Conservation (phyloP, 768 basidiomycete genomes). For the Strobilomyces echinocephalus region DNA sequence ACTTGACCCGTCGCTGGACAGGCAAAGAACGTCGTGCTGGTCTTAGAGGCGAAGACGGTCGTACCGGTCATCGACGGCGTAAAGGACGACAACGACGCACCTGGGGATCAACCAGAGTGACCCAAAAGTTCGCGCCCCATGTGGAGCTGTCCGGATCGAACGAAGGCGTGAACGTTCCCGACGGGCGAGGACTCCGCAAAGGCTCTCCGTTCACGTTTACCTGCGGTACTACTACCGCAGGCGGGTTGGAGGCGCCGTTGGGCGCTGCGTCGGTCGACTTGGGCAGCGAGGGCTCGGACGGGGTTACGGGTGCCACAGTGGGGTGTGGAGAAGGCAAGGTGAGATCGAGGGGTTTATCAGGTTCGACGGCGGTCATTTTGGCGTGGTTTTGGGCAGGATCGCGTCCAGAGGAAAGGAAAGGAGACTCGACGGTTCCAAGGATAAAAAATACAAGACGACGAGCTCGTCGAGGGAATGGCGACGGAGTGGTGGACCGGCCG, state of each 20-base stretch:
- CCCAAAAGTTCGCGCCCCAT: constrained; percentile 94
- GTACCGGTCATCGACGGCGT: constrained; percentile 6
- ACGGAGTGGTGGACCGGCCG: constrained; percentile 11
- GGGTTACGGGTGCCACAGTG: background rate
- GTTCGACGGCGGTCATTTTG: constrained; percentile 23
- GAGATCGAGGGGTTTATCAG: constrained; percentile 27
- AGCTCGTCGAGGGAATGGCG: constrained; percentile 5
- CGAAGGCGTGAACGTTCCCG: constrained; percentile 16
- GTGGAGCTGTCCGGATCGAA: constrained; percentile 40
- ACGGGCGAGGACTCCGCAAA: constrained; percentile 29
- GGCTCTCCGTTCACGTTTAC: constrained; percentile 35
- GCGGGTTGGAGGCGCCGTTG: constrained; percentile 9
- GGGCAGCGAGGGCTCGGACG: constrained; percentile 5
- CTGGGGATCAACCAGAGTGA: constrained; percentile 87
- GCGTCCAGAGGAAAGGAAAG: constrained; percentile 4
- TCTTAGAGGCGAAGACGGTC: constrained; percentile 30
- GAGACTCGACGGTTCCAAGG: background rate
- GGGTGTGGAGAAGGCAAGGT: constrained; percentile 4
- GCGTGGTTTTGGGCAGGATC: constrained; percentile 10
- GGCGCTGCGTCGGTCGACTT: constrained; percentile 7
- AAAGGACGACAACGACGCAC: constrained; percentile 39
- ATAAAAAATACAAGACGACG: constrained; percentile 22
- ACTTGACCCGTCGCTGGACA: constrained; percentile 91
- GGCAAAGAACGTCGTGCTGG: constrained; percentile 76
- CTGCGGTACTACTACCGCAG: constrained; percentile 28